These are phyloP conservation scores for Apostasia shenzhenica DNA, from an alignment of 106 monocot genomes.

Conservation along the genomic window DNA sequence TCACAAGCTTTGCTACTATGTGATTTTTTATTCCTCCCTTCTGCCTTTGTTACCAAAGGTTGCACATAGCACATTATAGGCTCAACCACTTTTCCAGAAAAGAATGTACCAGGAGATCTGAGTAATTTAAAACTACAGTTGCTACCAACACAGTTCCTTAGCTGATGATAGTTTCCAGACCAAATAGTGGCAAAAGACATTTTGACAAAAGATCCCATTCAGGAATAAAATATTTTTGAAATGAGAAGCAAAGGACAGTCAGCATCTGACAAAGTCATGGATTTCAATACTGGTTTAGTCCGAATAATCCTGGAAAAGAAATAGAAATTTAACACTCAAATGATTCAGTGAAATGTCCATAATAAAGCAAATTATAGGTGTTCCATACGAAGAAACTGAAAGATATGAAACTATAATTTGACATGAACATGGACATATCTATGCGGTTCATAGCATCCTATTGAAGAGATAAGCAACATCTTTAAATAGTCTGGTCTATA, in stretches of 20 bases:
- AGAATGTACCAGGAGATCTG: slow-evolving; percentile 17
- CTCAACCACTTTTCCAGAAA: slow-evolving; percentile 14
- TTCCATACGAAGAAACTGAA: too few species aligned
- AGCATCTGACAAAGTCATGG: not conserved
- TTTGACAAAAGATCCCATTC: slow-evolving; percentile 13
- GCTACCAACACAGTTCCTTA: slow-evolving; percentile 36
- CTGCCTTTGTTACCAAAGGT: slow-evolving; percentile 20
- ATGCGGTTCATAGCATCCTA: too few species aligned
- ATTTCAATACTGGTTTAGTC: not conserved
- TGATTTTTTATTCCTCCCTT: slow-evolving; percentile 29
- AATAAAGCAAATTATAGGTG: not conserved
- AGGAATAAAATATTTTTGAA: slow-evolving; percentile 15
- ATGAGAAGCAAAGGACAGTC: not conserved
- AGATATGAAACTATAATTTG: too few species aligned
- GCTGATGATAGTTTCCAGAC: slow-evolving; percentile 48
- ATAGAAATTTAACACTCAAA: not conserved
- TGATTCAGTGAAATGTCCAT: not conserved
- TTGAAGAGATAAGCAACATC: too few species aligned
- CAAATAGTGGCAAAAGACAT: slow-evolving; percentile 59
- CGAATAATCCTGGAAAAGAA: not conserved
- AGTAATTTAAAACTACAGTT: slow-evolving; percentile 19
- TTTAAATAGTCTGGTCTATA: too few species aligned
- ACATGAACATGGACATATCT: too few species aligned
- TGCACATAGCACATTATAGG: slow-evolving; percentile 20
- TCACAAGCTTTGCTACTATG: slow-evolving; percentile 16